These are phyloP conservation scores for Acacia confusa DNA, from an alignment of 306 rosid species.

Conservation along the genomic window DNA sequence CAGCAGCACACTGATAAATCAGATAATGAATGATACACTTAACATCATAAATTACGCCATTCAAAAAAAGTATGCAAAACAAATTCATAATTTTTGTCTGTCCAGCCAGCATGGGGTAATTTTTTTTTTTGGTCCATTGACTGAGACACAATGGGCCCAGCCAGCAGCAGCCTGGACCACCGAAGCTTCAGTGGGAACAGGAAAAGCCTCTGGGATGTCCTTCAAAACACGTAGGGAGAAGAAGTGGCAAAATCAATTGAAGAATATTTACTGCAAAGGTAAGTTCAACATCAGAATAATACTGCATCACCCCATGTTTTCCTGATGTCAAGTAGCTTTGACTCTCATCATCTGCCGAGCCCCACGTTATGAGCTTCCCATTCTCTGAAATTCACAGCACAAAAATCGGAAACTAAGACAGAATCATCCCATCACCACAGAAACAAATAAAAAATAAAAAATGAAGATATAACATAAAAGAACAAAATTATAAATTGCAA, in stretches of 20 bases:
- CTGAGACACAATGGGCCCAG: conserved; percentile 88
- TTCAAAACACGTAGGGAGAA: conserved; percentile 50
- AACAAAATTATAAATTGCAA: no score
- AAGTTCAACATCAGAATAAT: conserved; percentile 25
- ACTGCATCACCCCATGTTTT: conserved; percentile 77
- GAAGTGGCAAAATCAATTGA: conserved; percentile 53
- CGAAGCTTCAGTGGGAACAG: conserved; percentile 66
- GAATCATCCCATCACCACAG: no score
- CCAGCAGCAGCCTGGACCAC: conserved; percentile 79
- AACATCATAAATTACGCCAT: background rate
- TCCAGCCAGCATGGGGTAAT: no score
- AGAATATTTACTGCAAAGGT: conserved; percentile 25
- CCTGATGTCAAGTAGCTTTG: conserved; percentile 73
- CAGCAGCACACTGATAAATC: background rate
- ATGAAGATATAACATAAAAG: no score
- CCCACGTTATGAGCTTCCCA: conserved; percentile 89
- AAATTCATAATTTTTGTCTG: background rate
- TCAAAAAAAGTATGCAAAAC: background rate
- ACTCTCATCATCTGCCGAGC: conserved; percentile 71
- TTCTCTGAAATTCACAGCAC: conserved; percentile 56
- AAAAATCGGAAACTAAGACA: no score
- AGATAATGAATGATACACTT: background rate
- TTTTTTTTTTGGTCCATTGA: no score
- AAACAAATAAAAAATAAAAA: no score
- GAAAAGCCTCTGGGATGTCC: conserved; percentile 75